A percentile compares a stretch with the other conserved stretches of the same genome.
Conservation (phyloP, 306 rosid species). For the Vigna hirtella region DNA sequence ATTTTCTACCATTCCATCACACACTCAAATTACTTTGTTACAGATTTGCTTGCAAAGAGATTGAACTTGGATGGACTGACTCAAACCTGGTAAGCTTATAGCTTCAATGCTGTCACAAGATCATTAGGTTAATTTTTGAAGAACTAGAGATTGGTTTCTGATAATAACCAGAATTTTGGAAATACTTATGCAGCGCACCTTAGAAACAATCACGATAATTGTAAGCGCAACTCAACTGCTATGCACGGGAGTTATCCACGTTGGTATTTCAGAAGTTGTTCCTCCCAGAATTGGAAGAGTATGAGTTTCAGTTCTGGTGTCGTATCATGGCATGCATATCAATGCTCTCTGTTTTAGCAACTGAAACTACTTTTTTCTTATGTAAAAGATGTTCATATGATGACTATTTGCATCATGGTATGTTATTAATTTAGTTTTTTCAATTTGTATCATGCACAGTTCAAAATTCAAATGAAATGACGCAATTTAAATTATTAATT, state of each 20-base stretch:
- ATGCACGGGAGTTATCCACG: constrained; percentile 66
- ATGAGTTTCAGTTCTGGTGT: constrained; percentile 28
- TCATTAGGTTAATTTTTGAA: neutral
- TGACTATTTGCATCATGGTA: no score
- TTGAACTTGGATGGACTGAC: constrained; percentile 80
- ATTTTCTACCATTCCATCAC: neutral
- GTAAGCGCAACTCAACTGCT: constrained; percentile 80
- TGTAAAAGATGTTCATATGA: no score
- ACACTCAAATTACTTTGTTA: constrained; percentile 26
- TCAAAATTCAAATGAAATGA: no score
- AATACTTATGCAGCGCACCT: constrained; percentile 60
- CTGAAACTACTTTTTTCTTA: neutral
- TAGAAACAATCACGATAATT: constrained; percentile 73
- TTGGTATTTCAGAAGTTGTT: constrained; percentile 53
- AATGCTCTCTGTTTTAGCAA: neutral
- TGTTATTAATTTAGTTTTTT: no score
- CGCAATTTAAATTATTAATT: no score
- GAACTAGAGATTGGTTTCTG: neutral
- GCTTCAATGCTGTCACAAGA: neutral
- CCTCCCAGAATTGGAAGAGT: constrained; percentile 31
- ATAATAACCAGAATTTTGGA: neutral
- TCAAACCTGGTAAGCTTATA: constrained; percentile 63
- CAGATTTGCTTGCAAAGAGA: constrained; percentile 95
- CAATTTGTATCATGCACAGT: no score
- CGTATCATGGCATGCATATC: neutral